Base-by-base conservation (phyloP, 139 green algal species). In the Penium margaritaceum region DNA sequence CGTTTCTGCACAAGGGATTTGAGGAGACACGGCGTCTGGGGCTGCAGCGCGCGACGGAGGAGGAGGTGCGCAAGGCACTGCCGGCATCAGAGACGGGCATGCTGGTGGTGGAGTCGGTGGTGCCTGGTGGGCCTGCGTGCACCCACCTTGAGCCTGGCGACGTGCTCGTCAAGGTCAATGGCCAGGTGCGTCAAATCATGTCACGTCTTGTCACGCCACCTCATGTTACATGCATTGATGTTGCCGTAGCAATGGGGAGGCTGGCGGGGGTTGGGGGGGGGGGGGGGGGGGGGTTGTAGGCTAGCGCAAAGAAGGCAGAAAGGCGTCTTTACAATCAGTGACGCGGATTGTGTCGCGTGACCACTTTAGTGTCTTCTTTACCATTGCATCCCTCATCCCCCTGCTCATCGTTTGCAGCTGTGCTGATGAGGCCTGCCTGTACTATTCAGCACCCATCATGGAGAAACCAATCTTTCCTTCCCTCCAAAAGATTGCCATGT, bases 1-100 rank as follows among this genome's bases (percentile, higher is more conserved):
- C 87, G 1, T 95, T 95, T 54, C 17, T 88, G 29, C 95, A 95
- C 84, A 92, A 91, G 63, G 91, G 91, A 2, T 96, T 95, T 80
- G 91, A 96, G 47, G 91, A 96, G 78, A 86, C 90, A 38, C 80
- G 88, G 39, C 84, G 91, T 0, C 80, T 96, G 57, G 91, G 91
- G 0, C 76, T 96, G 58, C 67, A 57, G 27, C 53, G 76, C 35
- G 85, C 91, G 29, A 94, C 87, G 2, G 91, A 96, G 79, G 63
- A 43, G 51, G 35, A 27, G 24, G 66, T 76, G 36, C 37, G 79
- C 15, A 33, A 36, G 39, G 33, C 29, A 12, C 29, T 27, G 30
- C 44, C 47, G 21, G n/a, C 17, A 7, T 60, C 51, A 36, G 76
- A 75, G 19, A 91, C 87, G 1, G 91, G 91, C 74, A 91, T 96